Conservation (phyloP, 169 alveolate genomes). For the Condylostoma magnum region DNA sequence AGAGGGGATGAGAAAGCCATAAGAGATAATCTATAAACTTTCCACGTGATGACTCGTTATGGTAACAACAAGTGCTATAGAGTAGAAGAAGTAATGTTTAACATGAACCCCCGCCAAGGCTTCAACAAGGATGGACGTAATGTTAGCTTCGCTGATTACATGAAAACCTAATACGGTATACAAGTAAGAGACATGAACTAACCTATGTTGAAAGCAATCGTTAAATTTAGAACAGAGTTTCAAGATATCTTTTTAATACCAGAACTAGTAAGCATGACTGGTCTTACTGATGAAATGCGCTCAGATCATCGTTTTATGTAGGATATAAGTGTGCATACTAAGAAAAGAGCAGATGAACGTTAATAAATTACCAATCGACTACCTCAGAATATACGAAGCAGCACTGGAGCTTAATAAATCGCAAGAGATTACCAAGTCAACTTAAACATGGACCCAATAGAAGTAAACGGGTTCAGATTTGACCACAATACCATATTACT, state of each 20-base stretch:
- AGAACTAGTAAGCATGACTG: constrained; percentile 71
- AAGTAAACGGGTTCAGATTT: constrained; percentile 31
- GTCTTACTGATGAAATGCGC: constrained; percentile 68
- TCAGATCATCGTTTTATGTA: constrained; percentile 49
- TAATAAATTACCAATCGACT: neutral
- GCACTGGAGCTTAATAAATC: neutral
- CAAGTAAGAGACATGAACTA: constrained; percentile 31
- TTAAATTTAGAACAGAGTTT: constrained; percentile 45
- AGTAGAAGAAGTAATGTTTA: constrained; percentile 54
- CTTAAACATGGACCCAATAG: constrained; percentile 31
- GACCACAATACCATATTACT: constrained; percentile 28
- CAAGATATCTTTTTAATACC: constrained; percentile 60
- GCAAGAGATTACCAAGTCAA: constrained; percentile 15
- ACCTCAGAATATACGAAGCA: neutral
- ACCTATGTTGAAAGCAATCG: constrained; percentile 42
- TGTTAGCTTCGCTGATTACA: constrained; percentile 49
- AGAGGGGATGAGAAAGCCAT: neutral
- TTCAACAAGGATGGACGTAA: constrained; percentile 32
- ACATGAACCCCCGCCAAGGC: constrained; percentile 32
- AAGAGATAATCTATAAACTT: neutral
- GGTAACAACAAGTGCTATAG: constrained; percentile 57
- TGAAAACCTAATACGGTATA: constrained; percentile 31
- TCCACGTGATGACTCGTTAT: constrained; percentile 44
- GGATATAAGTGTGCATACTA: constrained; percentile 52
- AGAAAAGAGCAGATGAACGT: constrained; percentile 40